These are phyloP conservation scores for Rhododendron ferrugineum DNA, from an alignment of 148 eudicot species.

Conservation along the genomic window DNA sequence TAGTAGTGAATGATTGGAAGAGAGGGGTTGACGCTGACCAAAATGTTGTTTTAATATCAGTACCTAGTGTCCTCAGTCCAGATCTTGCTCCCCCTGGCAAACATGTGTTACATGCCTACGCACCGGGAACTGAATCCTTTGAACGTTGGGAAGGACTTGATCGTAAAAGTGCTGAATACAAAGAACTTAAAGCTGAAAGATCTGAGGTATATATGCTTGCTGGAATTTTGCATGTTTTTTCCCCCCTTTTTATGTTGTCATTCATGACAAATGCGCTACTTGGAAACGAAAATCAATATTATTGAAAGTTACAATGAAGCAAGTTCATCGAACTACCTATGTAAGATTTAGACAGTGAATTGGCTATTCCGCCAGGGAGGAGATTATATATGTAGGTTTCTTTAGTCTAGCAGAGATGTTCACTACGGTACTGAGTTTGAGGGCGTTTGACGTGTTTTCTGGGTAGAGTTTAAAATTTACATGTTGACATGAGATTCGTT, in stretches of 20 bases:
- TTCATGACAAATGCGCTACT: background rate
- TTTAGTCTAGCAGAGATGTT: background rate
- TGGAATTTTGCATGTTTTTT: background rate
- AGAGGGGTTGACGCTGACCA: constrained; percentile 98
- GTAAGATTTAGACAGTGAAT: background rate
- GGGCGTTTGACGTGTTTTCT: background rate
- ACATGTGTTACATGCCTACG: constrained; percentile 86
- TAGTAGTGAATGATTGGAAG: constrained; percentile 85
- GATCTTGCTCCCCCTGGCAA: constrained; percentile 91
- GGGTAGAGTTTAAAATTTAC: background rate
- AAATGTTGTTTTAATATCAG: constrained; percentile 88
- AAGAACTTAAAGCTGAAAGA: constrained; percentile 79
- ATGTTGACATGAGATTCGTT: background rate
- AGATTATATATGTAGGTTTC: background rate
- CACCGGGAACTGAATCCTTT: constrained; percentile 92
- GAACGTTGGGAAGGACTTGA: constrained; percentile 93
- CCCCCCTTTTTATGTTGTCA: background rate
- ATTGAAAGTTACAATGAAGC: background rate
- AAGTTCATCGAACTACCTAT: background rate
- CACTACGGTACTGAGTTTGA: background rate
- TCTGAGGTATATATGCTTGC: constrained; percentile 56
- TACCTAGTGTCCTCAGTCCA: constrained; percentile 80
- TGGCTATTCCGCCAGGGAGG: background rate
- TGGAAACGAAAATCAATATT: background rate
- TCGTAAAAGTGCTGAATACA: constrained; percentile 72